Evolutionary conservation across 139 green algal species (phyloP).

Genomic region (Chlorella sp.): DNA sequence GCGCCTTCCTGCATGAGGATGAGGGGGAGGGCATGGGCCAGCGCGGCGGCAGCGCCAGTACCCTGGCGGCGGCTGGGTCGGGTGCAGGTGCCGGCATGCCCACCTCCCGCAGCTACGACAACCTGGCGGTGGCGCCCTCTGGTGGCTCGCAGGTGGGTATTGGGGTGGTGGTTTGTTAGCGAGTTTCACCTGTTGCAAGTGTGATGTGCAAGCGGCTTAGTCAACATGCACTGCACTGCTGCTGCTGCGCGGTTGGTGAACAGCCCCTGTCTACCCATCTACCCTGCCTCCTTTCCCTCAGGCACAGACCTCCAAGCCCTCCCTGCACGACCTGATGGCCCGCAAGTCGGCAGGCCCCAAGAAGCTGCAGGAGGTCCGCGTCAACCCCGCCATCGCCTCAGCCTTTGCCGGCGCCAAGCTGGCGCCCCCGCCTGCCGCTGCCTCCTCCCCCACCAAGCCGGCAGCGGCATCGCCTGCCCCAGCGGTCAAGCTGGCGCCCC

Average conservation of each 20-base stretch:
- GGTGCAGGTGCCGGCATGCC: not conserved
- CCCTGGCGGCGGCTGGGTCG: not conserved
- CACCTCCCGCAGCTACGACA: not conserved
- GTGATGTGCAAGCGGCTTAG: no score
- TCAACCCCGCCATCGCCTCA: slow-evolving; percentile 28
- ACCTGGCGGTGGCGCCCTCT: not conserved
- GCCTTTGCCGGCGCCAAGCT: slow-evolving; percentile 6
- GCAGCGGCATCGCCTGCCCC: not conserved
- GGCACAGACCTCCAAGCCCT: slow-evolving; percentile 21
- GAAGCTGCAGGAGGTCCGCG: slow-evolving; percentile 27
- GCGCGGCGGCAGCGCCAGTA: not conserved
- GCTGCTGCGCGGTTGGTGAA: no score
- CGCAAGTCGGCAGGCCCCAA: slow-evolving; percentile 6
- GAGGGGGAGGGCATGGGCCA: not conserved
- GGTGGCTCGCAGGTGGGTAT: not conserved
- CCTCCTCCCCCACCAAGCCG: not conserved
- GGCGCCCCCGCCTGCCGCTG: not conserved
- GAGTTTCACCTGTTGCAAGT: no score
- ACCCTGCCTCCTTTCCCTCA: not conserved
- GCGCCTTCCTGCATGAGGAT: not conserved
- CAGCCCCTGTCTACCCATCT: no score
- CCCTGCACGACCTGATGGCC: slow-evolving; percentile 21
- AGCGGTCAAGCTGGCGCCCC: not conserved
- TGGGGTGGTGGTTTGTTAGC: not conserved
- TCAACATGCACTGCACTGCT: no score